These are phyloP conservation scores for Vaucheria bursata DNA, from an alignment of 352 stramenopile species.

Conservation along the genomic window DNA sequence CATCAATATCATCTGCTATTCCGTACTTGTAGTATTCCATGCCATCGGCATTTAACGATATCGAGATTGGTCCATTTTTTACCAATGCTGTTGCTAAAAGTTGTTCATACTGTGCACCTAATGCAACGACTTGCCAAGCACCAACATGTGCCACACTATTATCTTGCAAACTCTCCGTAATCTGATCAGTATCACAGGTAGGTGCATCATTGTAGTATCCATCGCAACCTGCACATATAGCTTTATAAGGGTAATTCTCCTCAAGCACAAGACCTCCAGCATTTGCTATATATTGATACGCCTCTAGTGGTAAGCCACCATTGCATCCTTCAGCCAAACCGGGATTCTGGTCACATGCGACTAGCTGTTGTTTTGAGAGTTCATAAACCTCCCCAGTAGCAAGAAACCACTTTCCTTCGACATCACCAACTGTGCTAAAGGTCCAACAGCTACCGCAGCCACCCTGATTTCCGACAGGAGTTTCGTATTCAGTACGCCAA, in stretches of 20 bases:
- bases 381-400: slow-evolving; percentile 5
- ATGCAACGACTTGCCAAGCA: neutral
- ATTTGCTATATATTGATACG: slow-evolving; percentile 27
- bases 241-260: slow-evolving; percentile 37
- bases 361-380: slow-evolving; percentile 46
- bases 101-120: slow-evolving; percentile 13
- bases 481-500: slow-evolving; percentile 89
- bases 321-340: slow-evolving; percentile 20
- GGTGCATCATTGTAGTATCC: neutral
- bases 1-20: no score
- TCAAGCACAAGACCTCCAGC: slow-evolving; percentile 34
- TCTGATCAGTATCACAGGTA: neutral
- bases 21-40: slow-evolving; percentile 47
- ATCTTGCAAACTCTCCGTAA: neutral
- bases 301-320: slow-evolving; percentile 18
- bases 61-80: slow-evolving; percentile 35
- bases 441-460: slow-evolving; percentile 48
- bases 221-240: slow-evolving; percentile 12
- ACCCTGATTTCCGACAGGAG: slow-evolving; percentile 70
- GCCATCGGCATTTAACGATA: slow-evolving; percentile 22
- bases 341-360: slow-evolving; percentile 27
- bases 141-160: neutral
- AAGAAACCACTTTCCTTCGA: slow-evolving; percentile 39
- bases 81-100: slow-evolving; percentile 28
- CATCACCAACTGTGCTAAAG: slow-evolving; percentile 43